A percentile compares a stretch with the other conserved stretches of the same genome.
These are phyloP conservation scores for Fusarium sp. DNA, from an alignment of 2,329 filamentous ascomycete genomes.

Conservation along the genomic window DNA sequence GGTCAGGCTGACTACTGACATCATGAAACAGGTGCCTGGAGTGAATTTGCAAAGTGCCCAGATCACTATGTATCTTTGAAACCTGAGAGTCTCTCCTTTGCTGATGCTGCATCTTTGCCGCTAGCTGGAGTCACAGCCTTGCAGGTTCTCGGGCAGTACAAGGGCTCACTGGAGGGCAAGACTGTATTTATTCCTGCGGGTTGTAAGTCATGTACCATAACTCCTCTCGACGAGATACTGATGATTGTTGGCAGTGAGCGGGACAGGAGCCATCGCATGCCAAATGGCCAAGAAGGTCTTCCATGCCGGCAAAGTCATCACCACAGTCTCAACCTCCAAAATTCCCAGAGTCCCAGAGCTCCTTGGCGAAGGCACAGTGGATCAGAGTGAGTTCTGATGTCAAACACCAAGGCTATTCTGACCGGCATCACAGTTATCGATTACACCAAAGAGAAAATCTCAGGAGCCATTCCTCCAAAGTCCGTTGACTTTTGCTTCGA, in stretches of 20 bases:
- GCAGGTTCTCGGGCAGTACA: not conserved
- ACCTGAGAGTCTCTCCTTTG: not conserved
- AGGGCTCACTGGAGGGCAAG: not conserved
- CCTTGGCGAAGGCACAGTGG: not conserved
- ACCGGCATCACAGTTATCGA: not conserved
- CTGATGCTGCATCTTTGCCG: not conserved
- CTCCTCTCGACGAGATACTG: fast-evolving
- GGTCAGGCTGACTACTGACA: fast-evolving
- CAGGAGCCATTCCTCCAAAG: fast-evolving
- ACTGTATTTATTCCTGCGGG: not conserved
- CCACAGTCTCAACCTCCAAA: not conserved
- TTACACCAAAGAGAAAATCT: not conserved
- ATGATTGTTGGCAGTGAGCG: not conserved
- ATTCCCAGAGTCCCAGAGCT: not conserved
- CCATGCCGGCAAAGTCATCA: not conserved
- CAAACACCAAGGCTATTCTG: fast-evolving
- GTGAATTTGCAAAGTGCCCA: not conserved
- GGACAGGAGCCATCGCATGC: not conserved
- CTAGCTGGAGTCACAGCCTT: not conserved
- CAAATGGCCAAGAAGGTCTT: not conserved
- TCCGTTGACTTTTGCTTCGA: not conserved
- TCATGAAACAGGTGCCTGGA: not conserved
- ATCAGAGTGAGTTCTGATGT: fast-evolving
- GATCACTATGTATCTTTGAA: not conserved
- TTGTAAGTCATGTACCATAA: not conserved